Evolutionary conservation across 176 grass and related monocot genomes (phyloP), one percentile per base, ranked within the genome.

Genomic region (Thinopyrum elongatum): DNA sequence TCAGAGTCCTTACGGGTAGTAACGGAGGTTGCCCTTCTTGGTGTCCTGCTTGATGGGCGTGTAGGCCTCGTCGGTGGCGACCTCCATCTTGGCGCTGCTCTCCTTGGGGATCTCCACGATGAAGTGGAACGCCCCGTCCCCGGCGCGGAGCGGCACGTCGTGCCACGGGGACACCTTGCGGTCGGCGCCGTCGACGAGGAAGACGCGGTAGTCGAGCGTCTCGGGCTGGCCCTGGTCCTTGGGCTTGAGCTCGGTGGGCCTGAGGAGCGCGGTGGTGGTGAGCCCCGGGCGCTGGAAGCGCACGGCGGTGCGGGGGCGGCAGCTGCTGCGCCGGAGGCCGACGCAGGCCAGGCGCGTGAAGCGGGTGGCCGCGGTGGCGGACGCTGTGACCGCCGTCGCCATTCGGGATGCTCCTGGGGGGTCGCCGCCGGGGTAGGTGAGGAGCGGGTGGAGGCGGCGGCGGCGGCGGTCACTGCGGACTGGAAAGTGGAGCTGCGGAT

Each of bases 1-100:
- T 16, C 2, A 7, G 58, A 30, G 42, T 77, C 55, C 96, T 98
- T 87, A 99, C 97, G 97, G 94, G 72, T 99, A 99, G 87, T 93
- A 99, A 94, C 94, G 89, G 58, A 99, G 97, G 79, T 99, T 93
- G 29, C 97, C 97, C 83, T 99, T 99, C 88, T 99, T 99, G 44
- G 90, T 99, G 64, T 99, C 97, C 94, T 99, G 97, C 82, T 96
- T 99, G 78, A 99, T 96, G 29, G 97, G 97, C 10, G 97, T 98
- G 79, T 80, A 96, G 3, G 97, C 35, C 90, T 98, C 94, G 81
- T 96, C 94, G 21, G 97, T 99, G n/a, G 97, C 94, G 41, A 99
- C 88, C 88, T 99, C 97, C 97, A 99, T 99, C 87, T 99, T 99
- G 41, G 97, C 94, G 77, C 94, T 99, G 71, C 86, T 92, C 85